These are phyloP conservation scores for Magnusiomyces fungicola DNA, from an alignment of 1,139 yeast genomes.

Conservation along the genomic window DNA sequence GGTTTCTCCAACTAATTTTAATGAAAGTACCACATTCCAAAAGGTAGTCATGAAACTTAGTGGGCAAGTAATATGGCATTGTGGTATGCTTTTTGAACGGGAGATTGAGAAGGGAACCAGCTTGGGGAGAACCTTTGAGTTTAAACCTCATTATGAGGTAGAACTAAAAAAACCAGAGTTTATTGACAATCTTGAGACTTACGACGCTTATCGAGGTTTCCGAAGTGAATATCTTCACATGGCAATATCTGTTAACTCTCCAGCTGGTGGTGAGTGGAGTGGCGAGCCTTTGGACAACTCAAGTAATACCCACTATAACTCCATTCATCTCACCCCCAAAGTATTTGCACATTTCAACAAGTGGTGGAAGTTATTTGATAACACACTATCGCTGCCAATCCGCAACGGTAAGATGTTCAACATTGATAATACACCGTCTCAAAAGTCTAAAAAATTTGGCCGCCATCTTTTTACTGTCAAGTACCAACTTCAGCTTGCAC, in stretches of 20 bases:
- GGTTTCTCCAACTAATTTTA: conserved; percentile 21
- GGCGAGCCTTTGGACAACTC: conserved; percentile 14
- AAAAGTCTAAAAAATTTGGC: conserved; percentile 55
- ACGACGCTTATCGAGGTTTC: conserved; percentile 75
- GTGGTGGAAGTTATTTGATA: conserved; percentile 81
- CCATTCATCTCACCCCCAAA: conserved; percentile 69
- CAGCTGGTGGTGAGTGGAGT: conserved; percentile 24
- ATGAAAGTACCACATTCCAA: conserved; percentile 26
- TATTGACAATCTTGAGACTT: conserved; percentile 39
- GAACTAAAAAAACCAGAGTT: conserved; percentile 55
- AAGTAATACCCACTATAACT: conserved; percentile 46
- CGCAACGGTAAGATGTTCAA: conserved; percentile 65
- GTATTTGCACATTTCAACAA: conserved; percentile 58
- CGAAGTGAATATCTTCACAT: conserved; percentile 74
- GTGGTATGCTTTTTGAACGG: conserved; percentile 44
- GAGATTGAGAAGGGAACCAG: conserved; percentile 24
- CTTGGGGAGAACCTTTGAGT: conserved; percentile 43
- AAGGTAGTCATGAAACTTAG: conserved; percentile 49
- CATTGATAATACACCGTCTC: conserved; percentile 28
- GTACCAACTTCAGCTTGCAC: conserved; percentile 66
- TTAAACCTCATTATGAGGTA: conserved; percentile 66
- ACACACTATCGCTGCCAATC: conserved; percentile 66
- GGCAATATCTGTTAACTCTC: conserved; percentile 62
- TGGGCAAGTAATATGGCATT: conserved; percentile 44
- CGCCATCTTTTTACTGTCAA: conserved; percentile 72